Base-by-base conservation (phyloP, 352 stramenopile genomes). In the Phytophthora gonapodyides region DNA sequence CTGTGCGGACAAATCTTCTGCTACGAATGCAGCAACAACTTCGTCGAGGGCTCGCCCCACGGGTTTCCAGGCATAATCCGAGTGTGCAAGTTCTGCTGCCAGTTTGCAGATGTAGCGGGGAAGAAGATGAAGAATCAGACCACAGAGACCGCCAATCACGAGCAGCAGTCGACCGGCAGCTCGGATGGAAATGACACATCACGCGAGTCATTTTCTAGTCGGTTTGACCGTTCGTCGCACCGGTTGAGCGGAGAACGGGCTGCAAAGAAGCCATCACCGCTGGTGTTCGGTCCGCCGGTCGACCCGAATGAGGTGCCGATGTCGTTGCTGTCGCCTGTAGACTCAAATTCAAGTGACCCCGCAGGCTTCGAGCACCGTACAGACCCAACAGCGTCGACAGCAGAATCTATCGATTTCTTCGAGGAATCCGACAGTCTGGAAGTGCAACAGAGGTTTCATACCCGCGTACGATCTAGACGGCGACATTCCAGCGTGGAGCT, bases 1-100 rank as follows among this genome's bases (percentile, higher is more conserved):
- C 64, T 93, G 1, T 96, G 87, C 31, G 87, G 87, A 4, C 80
- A 90, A 67, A 94, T 96, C 52, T 96, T 93, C 38, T 96, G 87
- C 51, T 80, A 91, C 60, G 76, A 89, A 36, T 96, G 87, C 73
- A 94, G 87, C 56, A 82, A 81, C 49, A 71, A 86, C 27, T 92
- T 93, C 34, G 76, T 94, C 17, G 70, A 92, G n/a, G 79, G 82
- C 36, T 55, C 59, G 12, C 51, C 69, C 21, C 76, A 93, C 36
- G 82, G 79, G 0, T 87, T 90, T 38, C 63, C 60, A 12, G 73
- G 78, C 0, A 52, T 70, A 12, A 76, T 94, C 60, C 87, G 87
- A 42, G 80, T 93, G 34, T 96, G 87, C 63, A 87, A 87, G 19
- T 89, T 91, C 37, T 96, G 87, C 46, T 67, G 74, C 19, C 61